These are phyloP conservation scores for Colletotrichum gloeosporioides DNA, from an alignment of 2,329 filamentous ascomycete genomes.

Conservation along the genomic window DNA sequence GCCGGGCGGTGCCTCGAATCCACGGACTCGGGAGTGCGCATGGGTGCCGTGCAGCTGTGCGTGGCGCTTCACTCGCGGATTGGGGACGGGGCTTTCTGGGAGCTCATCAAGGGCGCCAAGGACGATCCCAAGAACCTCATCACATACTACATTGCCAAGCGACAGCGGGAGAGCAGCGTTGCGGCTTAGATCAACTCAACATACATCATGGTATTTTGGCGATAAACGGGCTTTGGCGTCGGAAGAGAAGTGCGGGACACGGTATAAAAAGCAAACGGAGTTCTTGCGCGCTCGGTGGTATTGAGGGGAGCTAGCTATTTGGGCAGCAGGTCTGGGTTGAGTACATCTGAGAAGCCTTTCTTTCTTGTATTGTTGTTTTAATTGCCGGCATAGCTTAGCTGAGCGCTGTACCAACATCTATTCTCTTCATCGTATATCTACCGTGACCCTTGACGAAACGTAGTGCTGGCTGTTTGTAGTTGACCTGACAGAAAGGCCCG, in stretches of 20 bases:
- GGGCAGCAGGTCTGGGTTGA: constrained; percentile 3
- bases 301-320: not conserved
- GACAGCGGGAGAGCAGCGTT: constrained; percentile 57
- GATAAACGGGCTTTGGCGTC: not conserved
- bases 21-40: constrained; percentile 66
- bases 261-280: constrained; percentile 3
- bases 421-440: not conserved
- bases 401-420: constrained; percentile 11
- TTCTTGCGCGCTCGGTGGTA: not conserved
- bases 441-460: not conserved
- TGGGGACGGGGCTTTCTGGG: constrained; percentile 71
- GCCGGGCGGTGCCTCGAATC: constrained; percentile 65
- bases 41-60: constrained; percentile 82
- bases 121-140: constrained; percentile 79
- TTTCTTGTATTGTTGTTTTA: constrained; percentile 13
- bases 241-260: not conserved
- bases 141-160: constrained; percentile 81
- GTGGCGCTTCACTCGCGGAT: constrained; percentile 71
- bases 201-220: not conserved
- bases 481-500: not conserved
- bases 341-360: constrained; percentile 11
- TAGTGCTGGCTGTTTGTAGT: not conserved
- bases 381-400: constrained; percentile 12
- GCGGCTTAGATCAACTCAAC: not conserved
- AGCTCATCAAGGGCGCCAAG: constrained; percentile 64